These are phyloP conservation scores for Austroboletus novae-zelandiae DNA, from an alignment of 1,284 basidiomycete species.

Conservation along the genomic window DNA sequence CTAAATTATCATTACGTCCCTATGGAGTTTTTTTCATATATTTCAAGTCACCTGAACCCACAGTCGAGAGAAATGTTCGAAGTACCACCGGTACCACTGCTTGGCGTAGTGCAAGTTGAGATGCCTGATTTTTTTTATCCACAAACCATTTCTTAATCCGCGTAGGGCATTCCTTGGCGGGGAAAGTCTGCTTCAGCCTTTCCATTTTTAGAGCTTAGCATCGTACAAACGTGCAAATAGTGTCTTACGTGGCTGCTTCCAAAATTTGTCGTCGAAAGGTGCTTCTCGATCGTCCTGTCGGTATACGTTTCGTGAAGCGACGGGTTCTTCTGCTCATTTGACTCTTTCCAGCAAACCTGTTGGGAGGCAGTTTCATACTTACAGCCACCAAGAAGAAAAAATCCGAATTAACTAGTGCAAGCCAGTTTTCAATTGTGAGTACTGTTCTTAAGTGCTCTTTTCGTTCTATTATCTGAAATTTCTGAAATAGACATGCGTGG, in stretches of 20 bases:
- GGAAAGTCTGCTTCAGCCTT: slow-evolving; percentile 13
- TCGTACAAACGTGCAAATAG: slow-evolving; percentile 26
- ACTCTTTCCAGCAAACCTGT: too few relatives aligned
- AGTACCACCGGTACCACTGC: slow-evolving; percentile 39
- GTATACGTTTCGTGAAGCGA: slow-evolving; percentile 2
- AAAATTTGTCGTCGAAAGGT: slow-evolving; percentile 20
- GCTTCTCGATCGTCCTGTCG: slow-evolving; percentile 38
- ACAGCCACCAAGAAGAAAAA: too few relatives aligned
- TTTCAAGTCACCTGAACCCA: slow-evolving; percentile 7
- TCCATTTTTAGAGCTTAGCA: neutral
- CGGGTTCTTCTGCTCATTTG: neutral
- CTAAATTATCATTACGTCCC: slow-evolving; percentile 37
- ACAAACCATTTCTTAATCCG: slow-evolving; percentile 20
- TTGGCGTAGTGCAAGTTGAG: slow-evolving; percentile 44
- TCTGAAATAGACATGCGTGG: too few relatives aligned
- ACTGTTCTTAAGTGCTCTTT: too few relatives aligned
- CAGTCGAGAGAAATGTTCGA: slow-evolving; percentile 39
- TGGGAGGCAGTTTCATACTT: too few relatives aligned
- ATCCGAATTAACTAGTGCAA: too few relatives aligned
- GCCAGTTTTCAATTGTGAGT: too few relatives aligned
- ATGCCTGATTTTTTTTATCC: neutral
- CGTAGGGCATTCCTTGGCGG: slow-evolving; percentile 41
- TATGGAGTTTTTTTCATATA: slow-evolving; percentile 25
- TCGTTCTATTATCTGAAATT: too few relatives aligned
- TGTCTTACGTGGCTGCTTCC: slow-evolving; percentile 10